Percentiles rank a stretch among this genome's conserved stretches.
phyloP scores from a whole-genome alignment of 2,329 filamentous ascomycete genomes.

The Thielaviopsis ethacetica region DNA sequence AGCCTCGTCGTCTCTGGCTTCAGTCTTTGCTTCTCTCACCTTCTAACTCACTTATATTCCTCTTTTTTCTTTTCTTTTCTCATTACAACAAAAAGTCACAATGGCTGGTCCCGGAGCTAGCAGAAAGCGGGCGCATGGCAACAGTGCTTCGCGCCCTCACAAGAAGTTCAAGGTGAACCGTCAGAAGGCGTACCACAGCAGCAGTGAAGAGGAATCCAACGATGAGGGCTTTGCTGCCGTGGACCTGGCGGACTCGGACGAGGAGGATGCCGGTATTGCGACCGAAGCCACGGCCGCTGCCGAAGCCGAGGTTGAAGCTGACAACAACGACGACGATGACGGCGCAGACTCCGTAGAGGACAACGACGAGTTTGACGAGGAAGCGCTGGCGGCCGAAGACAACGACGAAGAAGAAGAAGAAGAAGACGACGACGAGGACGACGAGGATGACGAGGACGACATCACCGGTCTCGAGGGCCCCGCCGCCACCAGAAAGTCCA shows the following conservation, averaged over 20 bases:
- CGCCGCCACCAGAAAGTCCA: constrained; percentile 21
- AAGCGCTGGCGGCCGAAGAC: constrained; percentile 15
- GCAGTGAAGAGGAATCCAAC: constrained; percentile 28
- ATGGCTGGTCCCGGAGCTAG: constrained; percentile 8
- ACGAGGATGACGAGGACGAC: constrained; percentile 24
- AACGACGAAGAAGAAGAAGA: constrained; percentile 16
- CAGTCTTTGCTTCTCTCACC: too few relatives aligned
- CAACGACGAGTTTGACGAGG: constrained; percentile 20
- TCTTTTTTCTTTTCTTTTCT: not conserved
- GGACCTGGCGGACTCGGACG: constrained; percentile 40
- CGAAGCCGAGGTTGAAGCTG: constrained; percentile 15
- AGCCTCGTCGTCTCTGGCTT: too few relatives aligned
- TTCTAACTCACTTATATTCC: not conserved
- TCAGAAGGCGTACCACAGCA: constrained; percentile 35
- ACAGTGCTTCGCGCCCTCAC: constrained; percentile 24
- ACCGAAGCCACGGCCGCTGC: constrained; percentile 26
- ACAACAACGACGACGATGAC: constrained; percentile 14
- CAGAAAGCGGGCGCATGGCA: constrained; percentile 21
- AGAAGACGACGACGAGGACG: constrained; percentile 15
- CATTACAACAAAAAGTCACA: not conserved
- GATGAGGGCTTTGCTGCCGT: constrained; percentile 30
- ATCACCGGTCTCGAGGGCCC: constrained; percentile 23
- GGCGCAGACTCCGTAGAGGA: constrained; percentile 14
- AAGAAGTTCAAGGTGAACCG: constrained; percentile 25
- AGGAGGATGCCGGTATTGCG: constrained; percentile 39